phyloP scores from a whole-genome alignment of 2,329 filamentous ascomycete species.

The Leptographium galeiforme region DNA sequence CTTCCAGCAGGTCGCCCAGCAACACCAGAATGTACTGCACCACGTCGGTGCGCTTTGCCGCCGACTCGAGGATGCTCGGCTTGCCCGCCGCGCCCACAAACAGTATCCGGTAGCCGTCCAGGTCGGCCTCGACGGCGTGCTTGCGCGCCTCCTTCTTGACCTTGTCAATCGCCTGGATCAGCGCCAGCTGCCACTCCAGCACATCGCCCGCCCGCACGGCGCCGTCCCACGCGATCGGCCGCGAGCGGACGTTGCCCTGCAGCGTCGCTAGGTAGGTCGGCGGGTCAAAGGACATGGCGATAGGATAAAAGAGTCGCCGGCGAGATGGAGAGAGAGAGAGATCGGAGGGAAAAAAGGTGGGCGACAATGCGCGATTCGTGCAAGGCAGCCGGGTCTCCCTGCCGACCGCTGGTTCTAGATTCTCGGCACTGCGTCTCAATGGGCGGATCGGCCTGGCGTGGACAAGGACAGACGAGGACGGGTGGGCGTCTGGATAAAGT shows the following conservation, averaged over 20 bases:
- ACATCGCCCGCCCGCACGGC: constrained; percentile 87
- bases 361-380: neutral
- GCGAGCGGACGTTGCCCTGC: constrained; percentile 92
- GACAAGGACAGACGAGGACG: neutral
- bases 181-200: constrained; percentile 83
- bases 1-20: constrained; percentile 72
- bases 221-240: constrained; percentile 95
- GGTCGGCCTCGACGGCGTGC: constrained; percentile 66
- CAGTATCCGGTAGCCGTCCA: constrained; percentile 66
- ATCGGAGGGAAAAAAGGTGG: neutral
- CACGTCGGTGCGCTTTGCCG: constrained; percentile 76
- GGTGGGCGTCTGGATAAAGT: neutral
- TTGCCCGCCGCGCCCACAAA: constrained; percentile 67
- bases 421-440: neutral
- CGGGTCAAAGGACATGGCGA: constrained; percentile 74
- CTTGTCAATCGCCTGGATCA: constrained; percentile 95
- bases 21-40: constrained; percentile 91
- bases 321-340: neutral
- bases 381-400: neutral
- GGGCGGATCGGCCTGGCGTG: neutral
- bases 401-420: neutral
- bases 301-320: neutral
- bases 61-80: constrained; percentile 65
- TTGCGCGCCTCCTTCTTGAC: constrained; percentile 83
- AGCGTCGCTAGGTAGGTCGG: constrained; percentile 75